phyloP scores from a whole-genome alignment of 257 asterid species.

The Salvia rosmarinus region DNA sequence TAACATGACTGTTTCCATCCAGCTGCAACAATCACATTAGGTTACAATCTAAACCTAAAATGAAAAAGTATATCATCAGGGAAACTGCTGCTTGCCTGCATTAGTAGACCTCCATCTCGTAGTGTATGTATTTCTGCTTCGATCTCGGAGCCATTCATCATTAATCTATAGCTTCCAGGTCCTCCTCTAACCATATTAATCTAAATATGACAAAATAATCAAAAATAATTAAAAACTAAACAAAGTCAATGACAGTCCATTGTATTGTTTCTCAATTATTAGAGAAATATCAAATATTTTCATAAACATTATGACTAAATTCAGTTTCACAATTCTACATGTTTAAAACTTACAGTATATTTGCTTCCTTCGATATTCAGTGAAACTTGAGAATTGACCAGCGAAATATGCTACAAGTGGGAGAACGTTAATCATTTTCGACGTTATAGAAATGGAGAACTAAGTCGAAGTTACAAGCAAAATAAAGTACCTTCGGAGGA shows the following conservation, averaged over 20 bases:
- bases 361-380: conserved; percentile 98
- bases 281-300: too few relatives aligned
- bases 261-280: too few relatives aligned
- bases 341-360: conserved; percentile 73
- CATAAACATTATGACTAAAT: conserved; percentile 17
- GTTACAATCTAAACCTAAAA: conserved; percentile 25
- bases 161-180: conserved; percentile 88
- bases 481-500: conserved; percentile 84
- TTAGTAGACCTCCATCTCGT: conserved; percentile 94
- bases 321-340: conserved; percentile 19
- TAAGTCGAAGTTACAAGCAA: conserved; percentile 26
- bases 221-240: conserved; percentile 16
- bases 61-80: conserved; percentile 3
- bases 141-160: conserved; percentile 79
- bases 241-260: too few relatives aligned
- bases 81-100: conserved; percentile 77
- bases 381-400: conserved; percentile 93
- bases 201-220: conserved; percentile 40
- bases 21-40: conserved; percentile 60
- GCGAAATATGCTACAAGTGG: conserved; percentile 92
- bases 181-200: conserved; percentile 82
- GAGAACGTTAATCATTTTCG: conserved; percentile 26
- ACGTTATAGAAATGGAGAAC: conserved; percentile 35
- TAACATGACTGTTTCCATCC: conserved; percentile 91
- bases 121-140: conserved; percentile 99